phyloP scores from a whole-genome alignment of 805 yeast species.

The Candida peoriensis region DNA sequence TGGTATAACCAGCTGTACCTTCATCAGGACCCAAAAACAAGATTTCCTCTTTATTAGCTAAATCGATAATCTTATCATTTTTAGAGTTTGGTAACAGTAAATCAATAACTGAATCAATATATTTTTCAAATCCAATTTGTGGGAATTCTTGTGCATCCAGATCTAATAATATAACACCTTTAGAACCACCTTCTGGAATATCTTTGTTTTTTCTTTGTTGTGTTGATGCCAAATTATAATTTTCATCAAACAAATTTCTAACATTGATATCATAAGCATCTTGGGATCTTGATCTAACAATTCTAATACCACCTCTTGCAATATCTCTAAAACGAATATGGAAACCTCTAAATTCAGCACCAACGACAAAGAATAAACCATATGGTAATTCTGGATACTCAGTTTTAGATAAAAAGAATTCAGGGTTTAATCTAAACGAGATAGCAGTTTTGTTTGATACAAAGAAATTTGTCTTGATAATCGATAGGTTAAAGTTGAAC shows the following conservation, averaged over 20 bases:
- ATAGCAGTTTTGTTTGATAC: slow-evolving; percentile 92
- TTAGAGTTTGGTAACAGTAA: slow-evolving; percentile 70
- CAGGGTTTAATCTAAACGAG: slow-evolving; percentile 84
- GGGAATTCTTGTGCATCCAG: slow-evolving; percentile 68
- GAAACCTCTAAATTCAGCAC: slow-evolving; percentile 95
- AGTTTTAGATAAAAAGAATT: slow-evolving; percentile 64
- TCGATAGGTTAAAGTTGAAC: slow-evolving; percentile 76
- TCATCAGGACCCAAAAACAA: slow-evolving; percentile 99
- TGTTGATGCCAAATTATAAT: slow-evolving; percentile 90
- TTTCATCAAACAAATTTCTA: slow-evolving; percentile 90
- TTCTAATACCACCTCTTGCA: slow-evolving; percentile 97
- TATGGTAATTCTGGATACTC: slow-evolving; percentile 93
- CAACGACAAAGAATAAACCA: slow-evolving; percentile 94
- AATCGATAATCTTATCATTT: slow-evolving; percentile 83
- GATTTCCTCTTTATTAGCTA: slow-evolving; percentile 80
- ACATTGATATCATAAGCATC: slow-evolving; percentile 85
- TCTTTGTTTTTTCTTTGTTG: slow-evolving; percentile 97
- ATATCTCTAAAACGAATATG: slow-evolving; percentile 95
- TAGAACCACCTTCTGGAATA: slow-evolving; percentile 98
- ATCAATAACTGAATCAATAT: slow-evolving; percentile 87
- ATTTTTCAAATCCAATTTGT: slow-evolving; percentile 82
- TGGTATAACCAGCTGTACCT: slow-evolving; percentile 91
- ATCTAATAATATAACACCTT: slow-evolving; percentile 89
- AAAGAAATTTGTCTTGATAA: slow-evolving; percentile 91
- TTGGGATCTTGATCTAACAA: slow-evolving; percentile 78